Conservation (phyloP, 805 yeast species). For the Kazachstania africana region DNA sequence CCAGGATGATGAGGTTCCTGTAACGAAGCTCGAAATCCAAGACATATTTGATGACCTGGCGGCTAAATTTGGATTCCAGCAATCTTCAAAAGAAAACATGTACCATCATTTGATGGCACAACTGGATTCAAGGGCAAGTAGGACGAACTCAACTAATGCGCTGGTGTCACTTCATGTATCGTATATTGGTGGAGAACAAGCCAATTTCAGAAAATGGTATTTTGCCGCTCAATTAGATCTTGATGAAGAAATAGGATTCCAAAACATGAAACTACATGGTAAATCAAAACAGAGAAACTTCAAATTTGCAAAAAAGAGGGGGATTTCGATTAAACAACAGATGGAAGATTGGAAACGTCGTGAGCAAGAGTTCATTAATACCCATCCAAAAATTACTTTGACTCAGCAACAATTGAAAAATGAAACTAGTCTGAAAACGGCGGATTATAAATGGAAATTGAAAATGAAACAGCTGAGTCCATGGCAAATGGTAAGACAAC, state of each 20-base stretch:
- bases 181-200: conserved; percentile 80
- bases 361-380: conserved; percentile 37
- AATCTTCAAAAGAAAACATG: conserved; percentile 67
- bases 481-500: conserved; percentile 51
- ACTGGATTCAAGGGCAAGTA: conserved; percentile 76
- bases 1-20: conserved; percentile 48
- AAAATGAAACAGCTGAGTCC: conserved; percentile 46
- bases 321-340: conserved; percentile 26
- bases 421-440: conserved; percentile 55
- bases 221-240: conserved; percentile 73
- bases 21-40: conserved; percentile 53
- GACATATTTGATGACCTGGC: conserved; percentile 47
- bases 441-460: conserved; percentile 71
- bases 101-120: conserved; percentile 68
- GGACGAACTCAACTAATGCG: conserved; percentile 64
- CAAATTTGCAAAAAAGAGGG: conserved; percentile 32
- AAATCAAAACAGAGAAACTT: conserved; percentile 32
- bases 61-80: conserved; percentile 73
- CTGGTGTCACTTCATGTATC: conserved; percentile 72
- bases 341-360: conserved; percentile 32
- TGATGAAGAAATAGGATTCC: conserved; percentile 56
- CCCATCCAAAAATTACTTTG: conserved; percentile 43
- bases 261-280: conserved; percentile 42
- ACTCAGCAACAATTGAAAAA: conserved; percentile 58
- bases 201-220: conserved; percentile 88